Evolutionary conservation across 257 asterid genomes (phyloP).

Genomic region (Solanum corneliomulleri): DNA sequence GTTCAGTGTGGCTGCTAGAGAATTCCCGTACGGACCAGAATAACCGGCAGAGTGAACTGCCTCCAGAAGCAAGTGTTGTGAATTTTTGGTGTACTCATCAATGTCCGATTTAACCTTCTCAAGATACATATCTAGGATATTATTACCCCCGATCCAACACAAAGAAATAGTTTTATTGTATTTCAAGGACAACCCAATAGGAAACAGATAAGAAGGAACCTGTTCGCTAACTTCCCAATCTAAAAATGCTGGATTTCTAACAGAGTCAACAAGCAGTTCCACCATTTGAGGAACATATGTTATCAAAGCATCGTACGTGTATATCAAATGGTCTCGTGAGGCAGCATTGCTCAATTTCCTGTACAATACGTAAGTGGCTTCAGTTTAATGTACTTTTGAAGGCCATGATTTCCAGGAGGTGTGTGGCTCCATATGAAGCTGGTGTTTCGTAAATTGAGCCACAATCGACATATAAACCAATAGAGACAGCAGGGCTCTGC

Average conservation of each 20-base stretch:
- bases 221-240: slow-evolving; percentile 95
- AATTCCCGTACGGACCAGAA: slow-evolving; percentile 45
- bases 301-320: slow-evolving; percentile 66
- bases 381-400: slow-evolving; percentile 78
- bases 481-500: slow-evolving; percentile 70
- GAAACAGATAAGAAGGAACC: slow-evolving; percentile 16
- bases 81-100: slow-evolving; percentile 51
- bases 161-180: neutral
- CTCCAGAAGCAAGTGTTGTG: slow-evolving; percentile 69
- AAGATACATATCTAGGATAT: slow-evolving; percentile 24
- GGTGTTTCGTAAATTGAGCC: slow-evolving; percentile 83
- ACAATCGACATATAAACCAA: slow-evolving; percentile 69
- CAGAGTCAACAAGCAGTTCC: slow-evolving; percentile 70
- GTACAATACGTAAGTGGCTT: slow-evolving; percentile 65
- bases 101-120: slow-evolving; percentile 50
- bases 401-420: slow-evolving; percentile 83
- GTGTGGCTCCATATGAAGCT: slow-evolving; percentile 63
- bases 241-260: slow-evolving; percentile 83
- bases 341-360: slow-evolving; percentile 84
- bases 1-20: slow-evolving; percentile 51
- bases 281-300: slow-evolving; percentile 80
- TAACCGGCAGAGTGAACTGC: slow-evolving; percentile 76
- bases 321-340: slow-evolving; percentile 74
- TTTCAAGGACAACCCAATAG: neutral
- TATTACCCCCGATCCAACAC: neutral